A percentile compares a stretch with the other conserved stretches of the same genome.
Conservation (phyloP, 805 yeast genomes). For the Kodamaea fukazawae region DNA sequence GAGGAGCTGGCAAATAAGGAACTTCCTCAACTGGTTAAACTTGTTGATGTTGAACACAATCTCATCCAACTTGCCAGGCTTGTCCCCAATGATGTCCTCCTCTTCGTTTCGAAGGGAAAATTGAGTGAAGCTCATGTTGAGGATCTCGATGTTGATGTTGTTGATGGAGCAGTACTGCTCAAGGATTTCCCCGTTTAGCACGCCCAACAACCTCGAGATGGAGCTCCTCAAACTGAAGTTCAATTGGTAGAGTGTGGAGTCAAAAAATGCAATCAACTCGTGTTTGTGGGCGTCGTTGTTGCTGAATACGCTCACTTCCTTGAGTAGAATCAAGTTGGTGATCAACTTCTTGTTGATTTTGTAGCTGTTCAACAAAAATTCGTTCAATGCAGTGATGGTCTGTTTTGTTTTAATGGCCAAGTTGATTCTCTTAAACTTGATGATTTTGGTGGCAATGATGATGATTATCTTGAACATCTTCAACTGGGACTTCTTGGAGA, state of each 20-base stretch:
- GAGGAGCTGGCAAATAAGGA: constrained; percentile 38
- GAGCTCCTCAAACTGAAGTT: constrained; percentile 28
- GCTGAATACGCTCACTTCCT: constrained; percentile 29
- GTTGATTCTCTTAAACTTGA: constrained; percentile 25
- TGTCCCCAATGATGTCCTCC: constrained; percentile 5
- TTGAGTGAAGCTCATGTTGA: constrained; percentile 10
- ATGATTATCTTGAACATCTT: constrained; percentile 32
- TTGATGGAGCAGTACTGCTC: constrained; percentile 42
- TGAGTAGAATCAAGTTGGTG: constrained; percentile 27
- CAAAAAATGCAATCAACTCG: constrained; percentile 1
- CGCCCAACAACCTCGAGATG: constrained; percentile 28
- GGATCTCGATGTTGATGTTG: constrained; percentile 24
- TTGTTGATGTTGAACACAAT: constrained; percentile 16
- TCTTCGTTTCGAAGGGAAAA: constrained; percentile 9
- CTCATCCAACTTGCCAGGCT: constrained; percentile 7
- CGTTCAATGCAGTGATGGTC: constrained; percentile 22
- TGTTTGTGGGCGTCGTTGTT: constrained; percentile 1
- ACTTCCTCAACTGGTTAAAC: constrained; percentile 37
- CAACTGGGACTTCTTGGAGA: constrained; percentile 10
- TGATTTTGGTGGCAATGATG: constrained; percentile 25
- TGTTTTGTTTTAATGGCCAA: constrained; percentile 23
- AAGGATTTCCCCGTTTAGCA: constrained; percentile 34
- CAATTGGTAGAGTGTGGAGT: constrained; percentile 21
- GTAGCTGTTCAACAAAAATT: constrained; percentile 33
- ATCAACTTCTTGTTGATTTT: constrained; percentile 37